Conservation (phyloP, 371 early-diverging fungal genomes). For the Batkoa obscura region DNA sequence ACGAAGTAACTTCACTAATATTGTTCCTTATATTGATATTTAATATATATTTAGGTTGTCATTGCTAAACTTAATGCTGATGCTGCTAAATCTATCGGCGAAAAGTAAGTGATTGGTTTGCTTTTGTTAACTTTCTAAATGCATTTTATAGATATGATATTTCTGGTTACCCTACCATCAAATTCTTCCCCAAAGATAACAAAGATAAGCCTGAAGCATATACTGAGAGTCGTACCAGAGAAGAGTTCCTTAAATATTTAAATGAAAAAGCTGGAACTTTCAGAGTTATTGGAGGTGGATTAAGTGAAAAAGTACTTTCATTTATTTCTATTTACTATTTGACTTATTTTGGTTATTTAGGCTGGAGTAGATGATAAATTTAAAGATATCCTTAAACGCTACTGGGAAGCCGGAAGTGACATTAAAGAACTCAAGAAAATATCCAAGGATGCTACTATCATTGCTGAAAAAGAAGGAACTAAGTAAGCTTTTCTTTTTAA, state of each 20-base stretch:
- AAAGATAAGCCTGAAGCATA: constrained; percentile 46
- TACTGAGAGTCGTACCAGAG: constrained; percentile 54
- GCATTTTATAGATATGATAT: constrained; percentile 40
- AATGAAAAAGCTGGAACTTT: constrained; percentile 74
- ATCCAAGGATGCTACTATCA: neutral
- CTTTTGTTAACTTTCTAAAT: constrained; percentile 19
- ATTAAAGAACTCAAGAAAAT: neutral
- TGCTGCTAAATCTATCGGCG: constrained; percentile 21
- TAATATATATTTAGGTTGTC: constrained; percentile 18
- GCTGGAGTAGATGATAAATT: constrained; percentile 55
- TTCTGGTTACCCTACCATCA: constrained; percentile 64
- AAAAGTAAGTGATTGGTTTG: neutral
- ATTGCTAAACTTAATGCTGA: constrained; percentile 87
- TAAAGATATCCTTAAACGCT: constrained; percentile 41
- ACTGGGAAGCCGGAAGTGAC: constrained; percentile 23
- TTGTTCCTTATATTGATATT: neutral
- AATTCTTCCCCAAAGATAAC: constrained; percentile 63
- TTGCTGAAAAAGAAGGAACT: neutral
- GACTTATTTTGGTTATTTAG: constrained; percentile 9
- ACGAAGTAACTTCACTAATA: constrained; percentile 9
- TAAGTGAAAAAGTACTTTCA: constrained; percentile 20
- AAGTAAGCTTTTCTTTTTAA: constrained; percentile 1
- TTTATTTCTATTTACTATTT: neutral
- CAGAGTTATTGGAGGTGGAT: constrained; percentile 57
- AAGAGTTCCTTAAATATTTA: constrained; percentile 67